Conservation (phyloP, 2,329 filamentous ascomycete species). For the Colletotrichum spinosum region DNA sequence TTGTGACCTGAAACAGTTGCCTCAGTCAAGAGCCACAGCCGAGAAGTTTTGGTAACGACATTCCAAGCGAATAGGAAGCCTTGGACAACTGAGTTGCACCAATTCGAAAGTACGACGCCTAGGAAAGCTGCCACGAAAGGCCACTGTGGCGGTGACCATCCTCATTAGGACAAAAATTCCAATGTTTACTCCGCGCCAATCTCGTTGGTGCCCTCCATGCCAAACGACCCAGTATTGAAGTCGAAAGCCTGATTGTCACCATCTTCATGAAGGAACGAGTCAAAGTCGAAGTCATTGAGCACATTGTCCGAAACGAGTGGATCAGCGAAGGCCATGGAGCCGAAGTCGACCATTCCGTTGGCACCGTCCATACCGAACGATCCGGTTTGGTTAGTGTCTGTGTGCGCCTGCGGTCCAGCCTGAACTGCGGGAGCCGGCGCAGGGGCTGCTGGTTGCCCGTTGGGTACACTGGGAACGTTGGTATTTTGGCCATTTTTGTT, state of each 20-base stretch:
- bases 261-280: constrained; percentile 73
- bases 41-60: too few relatives aligned
- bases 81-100: too few relatives aligned
- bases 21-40: too few relatives aligned
- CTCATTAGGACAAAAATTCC: neutral
- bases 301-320: constrained; percentile 66
- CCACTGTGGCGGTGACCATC: neutral
- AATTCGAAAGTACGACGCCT: too few relatives aligned
- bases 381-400: constrained; percentile 61
- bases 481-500: constrained; percentile 57
- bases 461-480: constrained; percentile 51
- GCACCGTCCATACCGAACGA: constrained; percentile 53
- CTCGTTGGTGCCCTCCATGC: constrained; percentile 66
- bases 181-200: constrained; percentile 66
- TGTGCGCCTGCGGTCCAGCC: constrained; percentile 57
- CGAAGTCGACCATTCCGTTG: constrained; percentile 62
- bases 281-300: constrained; percentile 75
- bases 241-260: constrained; percentile 63
- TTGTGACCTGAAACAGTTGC: too few relatives aligned
- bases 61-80: too few relatives aligned
- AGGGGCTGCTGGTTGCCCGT: constrained; percentile 58
- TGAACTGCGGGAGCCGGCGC: constrained; percentile 56
- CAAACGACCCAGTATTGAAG: constrained; percentile 63
- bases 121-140: neutral
- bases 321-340: constrained; percentile 66